phyloP scores from a whole-genome alignment of 768 basidiomycete species.

The Auricularia heimuer region DNA sequence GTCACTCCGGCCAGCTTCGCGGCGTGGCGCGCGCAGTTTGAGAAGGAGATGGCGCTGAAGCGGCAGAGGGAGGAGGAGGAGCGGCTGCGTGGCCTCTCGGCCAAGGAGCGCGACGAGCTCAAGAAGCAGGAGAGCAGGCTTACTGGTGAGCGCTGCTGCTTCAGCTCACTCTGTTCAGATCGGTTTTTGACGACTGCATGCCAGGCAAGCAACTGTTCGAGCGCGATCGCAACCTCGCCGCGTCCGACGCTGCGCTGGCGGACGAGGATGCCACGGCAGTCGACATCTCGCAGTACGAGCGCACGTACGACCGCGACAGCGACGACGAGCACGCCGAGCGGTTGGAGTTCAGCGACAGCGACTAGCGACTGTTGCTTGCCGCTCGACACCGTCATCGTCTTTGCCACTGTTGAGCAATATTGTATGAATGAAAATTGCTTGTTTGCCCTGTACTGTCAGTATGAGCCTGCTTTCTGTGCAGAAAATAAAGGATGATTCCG shows the following conservation, averaged over 20 bases:
- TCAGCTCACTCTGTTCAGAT: conserved; percentile 2
- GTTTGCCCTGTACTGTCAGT: too few species aligned
- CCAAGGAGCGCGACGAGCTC: conserved; percentile 81
- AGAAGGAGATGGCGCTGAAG: conserved; percentile 50
- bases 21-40: conserved; percentile 72
- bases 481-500: too few species aligned
- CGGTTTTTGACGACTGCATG: conserved; percentile 4
- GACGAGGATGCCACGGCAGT: conserved; percentile 86
- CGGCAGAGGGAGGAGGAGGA: conserved; percentile 72
- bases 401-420: too few species aligned
- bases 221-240: conserved; percentile 55
- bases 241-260: conserved; percentile 65
- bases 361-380: conserved; percentile 31
- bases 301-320: conserved; percentile 37
- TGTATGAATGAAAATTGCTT: too few species aligned
- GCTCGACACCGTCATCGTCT: too few species aligned
- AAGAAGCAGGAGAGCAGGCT: conserved; percentile 52
- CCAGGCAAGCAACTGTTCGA: conserved; percentile 91
- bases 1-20: conserved; percentile 77
- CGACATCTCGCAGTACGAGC: conserved; percentile 82
- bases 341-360: conserved; percentile 80
- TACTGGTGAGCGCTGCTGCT: conserved; percentile 42
- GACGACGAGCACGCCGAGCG: conserved; percentile 38
- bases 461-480: too few species aligned
- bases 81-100: conserved; percentile 51